Evolutionary conservation across 163 green algal species (phyloP).

Genomic region (Trebouxiophyceae sp.): DNA sequence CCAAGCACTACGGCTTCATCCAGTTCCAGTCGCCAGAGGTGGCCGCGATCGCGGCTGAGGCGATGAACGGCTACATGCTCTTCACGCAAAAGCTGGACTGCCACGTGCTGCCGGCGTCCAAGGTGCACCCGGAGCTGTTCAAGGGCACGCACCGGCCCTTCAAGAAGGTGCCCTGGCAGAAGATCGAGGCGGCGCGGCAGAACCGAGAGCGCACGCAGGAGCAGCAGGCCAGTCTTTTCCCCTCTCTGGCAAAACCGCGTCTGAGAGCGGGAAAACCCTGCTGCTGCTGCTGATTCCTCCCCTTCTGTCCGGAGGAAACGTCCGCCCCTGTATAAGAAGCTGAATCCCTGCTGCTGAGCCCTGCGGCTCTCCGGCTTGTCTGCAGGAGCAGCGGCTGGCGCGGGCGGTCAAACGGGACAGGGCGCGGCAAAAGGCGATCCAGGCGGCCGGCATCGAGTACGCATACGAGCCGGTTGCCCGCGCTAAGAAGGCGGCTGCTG

Average conservation of each 20-base stretch:
- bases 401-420: conserved; percentile 49
- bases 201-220: conserved; percentile 58
- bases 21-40: conserved; percentile 78
- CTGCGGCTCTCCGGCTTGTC: background rate
- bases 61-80: conserved; percentile 96
- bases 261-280: background rate
- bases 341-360: background rate
- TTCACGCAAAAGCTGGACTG: conserved; percentile 59
- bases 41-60: conserved; percentile 79
- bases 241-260: background rate
- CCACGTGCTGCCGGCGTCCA: conserved; percentile 28
- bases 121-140: conserved; percentile 76
- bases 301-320: background rate
- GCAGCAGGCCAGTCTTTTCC: conserved; percentile 23
- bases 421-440: conserved; percentile 49
- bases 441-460: conserved; percentile 76
- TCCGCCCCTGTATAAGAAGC: background rate
- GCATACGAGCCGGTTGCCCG: conserved; percentile 51
- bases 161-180: conserved; percentile 43
- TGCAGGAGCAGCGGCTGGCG: conserved; percentile 26
- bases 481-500: background rate
- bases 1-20: conserved; percentile 91
- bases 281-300: background rate
- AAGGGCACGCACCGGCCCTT: conserved; percentile 81
- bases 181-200: conserved; percentile 67